Conservation (phyloP, 257 asterid species). For the Avicennia marina region DNA sequence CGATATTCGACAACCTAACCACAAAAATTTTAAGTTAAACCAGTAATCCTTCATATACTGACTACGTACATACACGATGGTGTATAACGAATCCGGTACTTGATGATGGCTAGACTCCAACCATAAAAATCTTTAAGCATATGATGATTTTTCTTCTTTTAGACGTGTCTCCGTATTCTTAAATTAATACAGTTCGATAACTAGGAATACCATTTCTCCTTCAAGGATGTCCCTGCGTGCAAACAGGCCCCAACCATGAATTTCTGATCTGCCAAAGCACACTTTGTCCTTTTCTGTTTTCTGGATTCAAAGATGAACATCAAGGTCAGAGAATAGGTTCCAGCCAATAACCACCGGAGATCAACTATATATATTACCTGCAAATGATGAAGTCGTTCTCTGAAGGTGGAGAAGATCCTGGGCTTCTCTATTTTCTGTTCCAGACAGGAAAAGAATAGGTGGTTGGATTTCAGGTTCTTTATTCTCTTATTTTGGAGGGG, state of each 20-base stretch:
- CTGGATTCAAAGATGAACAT: conserved; percentile 38
- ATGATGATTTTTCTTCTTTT: neutral
- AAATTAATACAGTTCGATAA: conserved; percentile 5
- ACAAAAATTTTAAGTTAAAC: too few relatives aligned
- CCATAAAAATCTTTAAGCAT: neutral
- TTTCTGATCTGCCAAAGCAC: conserved; percentile 96
- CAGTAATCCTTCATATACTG: too few relatives aligned
- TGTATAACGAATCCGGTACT: too few relatives aligned
- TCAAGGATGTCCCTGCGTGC: conserved; percentile 81
- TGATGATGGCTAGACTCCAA: neutral
- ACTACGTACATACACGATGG: too few relatives aligned
- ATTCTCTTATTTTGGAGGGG: neutral
- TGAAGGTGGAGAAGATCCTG: conserved; percentile 61
- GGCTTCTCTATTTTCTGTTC: conserved; percentile 73
- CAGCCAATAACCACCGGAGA: conserved; percentile 14
- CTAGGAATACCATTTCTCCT: conserved; percentile 87
- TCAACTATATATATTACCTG: conserved; percentile 53
- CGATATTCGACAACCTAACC: conserved; percentile 95
- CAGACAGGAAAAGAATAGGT: conserved; percentile 18
- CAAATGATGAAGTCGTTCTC: conserved; percentile 83
- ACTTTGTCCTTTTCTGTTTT: conserved; percentile 87
- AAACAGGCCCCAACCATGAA: conserved; percentile 98
- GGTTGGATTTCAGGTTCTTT: conserved; percentile 4
- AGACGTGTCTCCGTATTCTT: neutral
- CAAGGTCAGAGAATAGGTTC: conserved; percentile 19